A percentile compares a stretch with the other conserved stretches of the same genome.
Evolutionary conservation across 2,329 filamentous ascomycete genomes (phyloP).

Genomic region (Nemania diffusa): DNA sequence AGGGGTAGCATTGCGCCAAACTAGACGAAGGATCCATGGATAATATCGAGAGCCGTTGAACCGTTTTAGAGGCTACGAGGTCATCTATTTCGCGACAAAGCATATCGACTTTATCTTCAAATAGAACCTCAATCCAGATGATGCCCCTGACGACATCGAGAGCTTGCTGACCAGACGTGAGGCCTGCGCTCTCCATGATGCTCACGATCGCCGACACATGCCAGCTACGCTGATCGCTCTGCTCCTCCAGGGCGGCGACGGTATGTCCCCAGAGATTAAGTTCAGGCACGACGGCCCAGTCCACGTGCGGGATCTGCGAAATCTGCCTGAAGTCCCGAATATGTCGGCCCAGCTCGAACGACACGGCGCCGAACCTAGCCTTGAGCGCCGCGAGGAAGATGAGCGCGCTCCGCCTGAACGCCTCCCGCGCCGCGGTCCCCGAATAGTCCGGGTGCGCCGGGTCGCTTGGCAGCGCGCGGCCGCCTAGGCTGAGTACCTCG

Average conservation of each 20-base stretch:
- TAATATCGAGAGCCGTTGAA: background rate
- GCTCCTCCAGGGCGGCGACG: slow-evolving; percentile 42
- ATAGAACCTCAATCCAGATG: slow-evolving; percentile 45
- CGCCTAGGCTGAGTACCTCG: slow-evolving; percentile 42
- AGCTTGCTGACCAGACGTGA: slow-evolving; percentile 37
- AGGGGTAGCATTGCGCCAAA: background rate
- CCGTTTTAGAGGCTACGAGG: slow-evolving; percentile 1
- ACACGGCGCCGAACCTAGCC: slow-evolving; percentile 38
- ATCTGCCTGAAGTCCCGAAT: slow-evolving; percentile 46
- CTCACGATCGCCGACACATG: slow-evolving; percentile 43
- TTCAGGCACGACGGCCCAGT: slow-evolving; percentile 46
- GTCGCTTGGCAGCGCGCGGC: slow-evolving; percentile 40
- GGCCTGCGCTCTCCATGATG: slow-evolving; percentile 41
- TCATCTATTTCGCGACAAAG: slow-evolving; percentile 41
- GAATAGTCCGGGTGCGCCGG: slow-evolving; percentile 36
- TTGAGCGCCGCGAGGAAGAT: slow-evolving; percentile 45
- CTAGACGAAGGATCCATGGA: background rate
- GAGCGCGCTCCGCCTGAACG: slow-evolving; percentile 43
- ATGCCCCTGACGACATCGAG: slow-evolving; percentile 42
- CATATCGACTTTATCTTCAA: slow-evolving; percentile 36
- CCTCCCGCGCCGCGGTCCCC: slow-evolving; percentile 43
- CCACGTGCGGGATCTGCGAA: slow-evolving; percentile 41
- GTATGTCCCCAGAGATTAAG: slow-evolving; percentile 47
- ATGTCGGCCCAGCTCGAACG: slow-evolving; percentile 41
- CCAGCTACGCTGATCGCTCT: slow-evolving; percentile 38